Evolutionary conservation across 75 land plant genomes (phyloP).

Genomic region (Isoetes taiwanensis): DNA sequence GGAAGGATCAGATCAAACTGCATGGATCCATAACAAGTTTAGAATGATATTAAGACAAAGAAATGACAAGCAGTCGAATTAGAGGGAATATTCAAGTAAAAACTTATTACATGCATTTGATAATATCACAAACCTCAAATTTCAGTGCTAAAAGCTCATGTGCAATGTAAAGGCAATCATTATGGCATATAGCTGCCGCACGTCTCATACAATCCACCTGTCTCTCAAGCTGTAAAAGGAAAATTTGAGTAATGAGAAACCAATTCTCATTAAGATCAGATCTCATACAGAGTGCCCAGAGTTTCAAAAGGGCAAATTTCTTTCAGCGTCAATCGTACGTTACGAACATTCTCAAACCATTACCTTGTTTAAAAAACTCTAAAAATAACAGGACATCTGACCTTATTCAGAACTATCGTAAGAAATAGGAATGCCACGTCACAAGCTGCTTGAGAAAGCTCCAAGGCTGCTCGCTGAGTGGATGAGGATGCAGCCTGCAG

Average conservation of each 20-base stretch:
- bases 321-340: no score
- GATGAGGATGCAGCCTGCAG: conserved; percentile 79
- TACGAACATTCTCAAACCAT: no score
- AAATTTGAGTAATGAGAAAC: background rate
- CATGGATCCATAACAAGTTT: background rate
- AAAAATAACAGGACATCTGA: no score
- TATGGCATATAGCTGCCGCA: conserved; percentile 67
- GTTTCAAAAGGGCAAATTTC: no score
- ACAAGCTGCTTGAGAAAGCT: conserved; percentile 85
- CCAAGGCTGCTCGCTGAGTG: conserved; percentile 49
- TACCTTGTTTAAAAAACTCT: no score
- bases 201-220: conserved; percentile 57
- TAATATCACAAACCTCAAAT: conserved; percentile 46
- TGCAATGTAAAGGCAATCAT: conserved; percentile 78
- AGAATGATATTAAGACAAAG: background rate
- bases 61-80: background rate
- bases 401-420: conserved; percentile 85
- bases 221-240: conserved; percentile 53
- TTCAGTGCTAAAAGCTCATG: conserved; percentile 69
- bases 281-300: no score
- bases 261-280: no score
- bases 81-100: background rate
- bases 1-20: conserved; percentile 66
- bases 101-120: conserved; percentile 6
- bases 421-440: conserved; percentile 68